Evolutionary conservation across 2,329 filamentous ascomycete genomes (phyloP), one percentile per base, ranked within the genome.

Genomic region (Helicocarpus griseus): DNA sequence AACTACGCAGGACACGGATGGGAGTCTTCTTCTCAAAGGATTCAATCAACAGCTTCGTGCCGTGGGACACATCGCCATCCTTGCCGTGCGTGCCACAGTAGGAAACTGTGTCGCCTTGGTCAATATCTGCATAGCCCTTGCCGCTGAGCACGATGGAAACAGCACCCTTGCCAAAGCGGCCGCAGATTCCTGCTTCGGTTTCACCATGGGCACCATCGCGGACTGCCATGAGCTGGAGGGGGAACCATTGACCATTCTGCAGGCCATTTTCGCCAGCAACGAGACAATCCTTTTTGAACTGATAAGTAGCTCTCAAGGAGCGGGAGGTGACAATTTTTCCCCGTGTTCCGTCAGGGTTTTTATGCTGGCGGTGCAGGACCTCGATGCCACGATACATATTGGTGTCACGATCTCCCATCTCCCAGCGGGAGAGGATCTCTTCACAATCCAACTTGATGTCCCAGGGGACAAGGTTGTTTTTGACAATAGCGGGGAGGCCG

Each of bases 61-160:
- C 62, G 2, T 28, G 53, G 8, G 54, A 61, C 50, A 35, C 56
- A 56, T 53, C 48, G 33, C 60, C 58, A n/a, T 62, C 57, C 61
- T 61, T 39, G 70, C 68, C 51, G 40, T 51, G 55, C 57, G 78
- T 81, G 8, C 78, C 77, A 51, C 71, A 75, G 61, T 82, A 80
- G 40, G 68, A 63, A 5, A 82, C 69, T 0, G 57, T 57, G 17
- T 79, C 64, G 1, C 78, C 77, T 13, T 72, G 46, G 58, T 82
- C 79, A 5, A 63, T 60, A 54, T 82, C 75, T 0, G 68, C 62
- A 57, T 80, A 79, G 0, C 54, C 61, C 1, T 69, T 69, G 11
- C 52, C 45, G n/a, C 57, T 74, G 6, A 83, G 64, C 0, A 85
- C 73, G 33, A 83, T 73, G 0, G 76, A 80, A 45, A 70, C 77